Conservation (phyloP, 2,329 filamentous ascomycete species). For the Didymosphaeria variabile region DNA sequence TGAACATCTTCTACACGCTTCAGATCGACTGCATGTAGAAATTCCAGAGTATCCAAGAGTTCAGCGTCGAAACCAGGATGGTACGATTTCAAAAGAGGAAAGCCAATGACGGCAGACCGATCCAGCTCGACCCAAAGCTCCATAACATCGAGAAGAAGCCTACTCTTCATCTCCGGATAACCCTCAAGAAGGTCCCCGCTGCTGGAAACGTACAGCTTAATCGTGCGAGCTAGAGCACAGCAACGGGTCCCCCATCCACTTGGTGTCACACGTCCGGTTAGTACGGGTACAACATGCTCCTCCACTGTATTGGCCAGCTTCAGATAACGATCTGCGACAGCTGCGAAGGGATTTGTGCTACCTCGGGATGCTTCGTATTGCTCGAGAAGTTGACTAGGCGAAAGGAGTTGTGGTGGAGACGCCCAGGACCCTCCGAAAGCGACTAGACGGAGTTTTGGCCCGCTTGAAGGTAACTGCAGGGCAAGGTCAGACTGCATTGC, state of each 20-base stretch:
- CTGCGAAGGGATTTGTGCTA: slow-evolving; percentile 29
- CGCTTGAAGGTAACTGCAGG: slow-evolving; percentile 35
- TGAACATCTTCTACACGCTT: slow-evolving; percentile 61
- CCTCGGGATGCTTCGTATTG: slow-evolving; percentile 23
- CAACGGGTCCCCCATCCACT: slow-evolving; percentile 37
- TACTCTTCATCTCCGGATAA: slow-evolving; percentile 61
- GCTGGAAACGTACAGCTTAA: slow-evolving; percentile 47
- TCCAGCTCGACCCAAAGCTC: slow-evolving; percentile 69
- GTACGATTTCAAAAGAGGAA: slow-evolving; percentile 61
- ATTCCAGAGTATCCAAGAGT: slow-evolving; percentile 64
- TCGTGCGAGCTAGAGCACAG: slow-evolving; percentile 41
- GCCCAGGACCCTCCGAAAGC: not conserved
- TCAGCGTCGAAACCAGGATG: slow-evolving; percentile 61
- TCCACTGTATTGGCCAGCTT: slow-evolving; percentile 29
- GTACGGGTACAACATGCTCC: slow-evolving; percentile 32
- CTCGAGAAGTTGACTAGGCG: slow-evolving; percentile 25
- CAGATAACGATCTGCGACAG: slow-evolving; percentile 18
- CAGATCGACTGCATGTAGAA: slow-evolving; percentile 61
- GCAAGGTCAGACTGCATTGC: slow-evolving; percentile 37
- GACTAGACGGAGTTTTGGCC: slow-evolving; percentile 15
- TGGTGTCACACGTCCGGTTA: slow-evolving; percentile 28
- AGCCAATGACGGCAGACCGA: slow-evolving; percentile 51
- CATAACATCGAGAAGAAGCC: slow-evolving; percentile 63
- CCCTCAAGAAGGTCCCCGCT: slow-evolving; percentile 52
- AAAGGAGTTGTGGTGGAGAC: not conserved